Evolutionary conservation across 2,329 filamentous ascomycete species (phyloP).

Genomic region (Ceratocystis harringtonii): DNA sequence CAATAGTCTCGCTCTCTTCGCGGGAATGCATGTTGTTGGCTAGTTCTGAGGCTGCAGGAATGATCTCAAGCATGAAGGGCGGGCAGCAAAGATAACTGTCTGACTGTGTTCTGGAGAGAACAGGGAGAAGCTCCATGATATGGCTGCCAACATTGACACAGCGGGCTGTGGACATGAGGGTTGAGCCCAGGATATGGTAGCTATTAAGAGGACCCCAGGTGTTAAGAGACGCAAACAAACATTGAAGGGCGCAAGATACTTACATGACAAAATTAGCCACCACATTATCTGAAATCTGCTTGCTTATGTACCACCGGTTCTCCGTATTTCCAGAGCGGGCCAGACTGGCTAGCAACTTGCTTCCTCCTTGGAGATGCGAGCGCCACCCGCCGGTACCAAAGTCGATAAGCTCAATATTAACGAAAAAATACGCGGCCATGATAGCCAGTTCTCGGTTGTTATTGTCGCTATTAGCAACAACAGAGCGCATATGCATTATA

Average conservation of each 20-base stretch:
- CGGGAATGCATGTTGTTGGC: slow-evolving; percentile 26
- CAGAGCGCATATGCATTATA: slow-evolving; percentile 29
- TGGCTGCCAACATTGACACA: slow-evolving; percentile 28
- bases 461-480: slow-evolving; percentile 28
- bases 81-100: slow-evolving; percentile 31
- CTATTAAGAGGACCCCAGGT: slow-evolving; percentile 18
- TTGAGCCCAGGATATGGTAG: slow-evolving; percentile 30
- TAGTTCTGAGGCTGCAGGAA: slow-evolving; percentile 31
- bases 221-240: not conserved
- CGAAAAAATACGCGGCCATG: slow-evolving; percentile 36
- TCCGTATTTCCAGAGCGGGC: slow-evolving; percentile 21
- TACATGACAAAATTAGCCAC: slow-evolving; percentile 35
- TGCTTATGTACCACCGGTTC: slow-evolving; percentile 19
- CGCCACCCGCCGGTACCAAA: slow-evolving; percentile 32
- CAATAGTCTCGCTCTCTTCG: slow-evolving; percentile 23
- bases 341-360: slow-evolving; percentile 28
- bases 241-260: slow-evolving; percentile 19
- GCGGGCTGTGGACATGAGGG: slow-evolving; percentile 26
- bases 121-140: slow-evolving; percentile 27
- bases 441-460: slow-evolving; percentile 33
- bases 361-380: slow-evolving; percentile 32
- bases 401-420: slow-evolving; percentile 38
- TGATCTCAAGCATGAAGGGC: slow-evolving; percentile 31
- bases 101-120: slow-evolving; percentile 30
- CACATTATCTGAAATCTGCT: slow-evolving; percentile 30